phyloP scores from a whole-genome alignment of 2,329 filamentous ascomycete genomes.

The Sclerotinia nivalis region DNA sequence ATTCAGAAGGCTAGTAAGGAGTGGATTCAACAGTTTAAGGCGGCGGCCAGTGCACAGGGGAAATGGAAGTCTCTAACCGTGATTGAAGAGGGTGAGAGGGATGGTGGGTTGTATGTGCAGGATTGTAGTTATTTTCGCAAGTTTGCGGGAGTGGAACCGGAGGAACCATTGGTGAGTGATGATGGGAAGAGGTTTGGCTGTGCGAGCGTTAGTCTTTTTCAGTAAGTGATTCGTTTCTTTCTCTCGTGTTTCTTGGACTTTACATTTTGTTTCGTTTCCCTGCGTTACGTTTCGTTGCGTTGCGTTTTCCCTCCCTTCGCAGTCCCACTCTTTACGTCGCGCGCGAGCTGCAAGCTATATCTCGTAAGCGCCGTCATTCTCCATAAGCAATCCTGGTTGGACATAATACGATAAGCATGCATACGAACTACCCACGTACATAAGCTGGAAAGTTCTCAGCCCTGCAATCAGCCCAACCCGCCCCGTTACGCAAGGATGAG shows the following conservation, averaged over 20 bases:
- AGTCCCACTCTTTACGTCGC: background rate
- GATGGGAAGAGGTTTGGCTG: constrained; percentile 35
- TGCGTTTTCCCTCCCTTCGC: background rate
- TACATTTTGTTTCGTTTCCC: background rate
- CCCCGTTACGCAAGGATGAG: background rate
- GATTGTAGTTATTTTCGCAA: constrained; percentile 38
- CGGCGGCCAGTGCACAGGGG: background rate
- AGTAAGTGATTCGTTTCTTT: constrained; percentile 40
- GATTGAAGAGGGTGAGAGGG: constrained; percentile 20
- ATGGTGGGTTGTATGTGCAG: constrained; percentile 31
- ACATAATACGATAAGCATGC: background rate
- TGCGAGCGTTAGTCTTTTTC: constrained; percentile 48
- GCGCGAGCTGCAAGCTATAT: background rate
- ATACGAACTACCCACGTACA: background rate
- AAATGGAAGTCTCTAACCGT: constrained; percentile 20
- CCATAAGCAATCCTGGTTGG: background rate
- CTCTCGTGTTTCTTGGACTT: background rate
- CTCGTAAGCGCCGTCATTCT: constrained; percentile 1
- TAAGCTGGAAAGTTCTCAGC: constrained; percentile 14
- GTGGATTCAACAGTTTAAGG: constrained; percentile 32
- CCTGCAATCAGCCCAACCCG: constrained; percentile 5
- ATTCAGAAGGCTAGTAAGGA: constrained; percentile 28
- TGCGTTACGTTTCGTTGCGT: background rate
- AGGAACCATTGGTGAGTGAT: constrained; percentile 22
- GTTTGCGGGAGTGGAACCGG: constrained; percentile 22